Percentiles rank a stretch among this genome's conserved stretches.
phyloP scores from a whole-genome alignment of 1,284 basidiomycete species.

The Leucoagaricus sp. region DNA sequence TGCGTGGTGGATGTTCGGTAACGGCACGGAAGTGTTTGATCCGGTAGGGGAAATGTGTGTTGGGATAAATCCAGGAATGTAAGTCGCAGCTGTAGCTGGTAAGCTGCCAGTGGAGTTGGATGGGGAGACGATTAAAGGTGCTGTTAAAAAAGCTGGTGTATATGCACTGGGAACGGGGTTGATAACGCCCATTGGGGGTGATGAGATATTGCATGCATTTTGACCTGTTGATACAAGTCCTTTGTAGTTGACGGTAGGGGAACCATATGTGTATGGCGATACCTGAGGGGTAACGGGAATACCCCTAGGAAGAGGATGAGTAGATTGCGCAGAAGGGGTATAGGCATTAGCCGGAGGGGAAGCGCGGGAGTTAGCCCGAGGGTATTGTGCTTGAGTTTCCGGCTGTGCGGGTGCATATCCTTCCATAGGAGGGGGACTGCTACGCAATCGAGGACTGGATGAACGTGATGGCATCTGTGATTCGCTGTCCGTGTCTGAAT shows the following conservation, averaged over 20 bases:
- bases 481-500: slow-evolving; percentile 1
- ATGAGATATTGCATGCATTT: not conserved
- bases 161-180: not conserved
- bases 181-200: not conserved
- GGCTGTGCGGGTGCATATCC: not conserved
- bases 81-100: not conserved
- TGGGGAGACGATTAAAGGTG: not conserved
- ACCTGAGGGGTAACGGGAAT: not conserved
- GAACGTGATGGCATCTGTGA: no score
- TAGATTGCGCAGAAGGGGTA: not conserved
- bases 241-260: not conserved
- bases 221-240: not conserved
- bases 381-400: not conserved
- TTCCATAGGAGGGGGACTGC: not conserved
- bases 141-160: not conserved
- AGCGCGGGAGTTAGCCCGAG: not conserved
- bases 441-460: not conserved
- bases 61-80: not conserved
- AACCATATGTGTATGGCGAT: not conserved
- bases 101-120: not conserved
- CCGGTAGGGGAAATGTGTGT: not conserved
- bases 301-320: not conserved
- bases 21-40: not conserved
- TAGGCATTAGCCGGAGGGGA: not conserved
- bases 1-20: slow-evolving; percentile 2